Conservation (phyloP, 2,329 filamentous ascomycete species). For the Fusarium nanum region DNA sequence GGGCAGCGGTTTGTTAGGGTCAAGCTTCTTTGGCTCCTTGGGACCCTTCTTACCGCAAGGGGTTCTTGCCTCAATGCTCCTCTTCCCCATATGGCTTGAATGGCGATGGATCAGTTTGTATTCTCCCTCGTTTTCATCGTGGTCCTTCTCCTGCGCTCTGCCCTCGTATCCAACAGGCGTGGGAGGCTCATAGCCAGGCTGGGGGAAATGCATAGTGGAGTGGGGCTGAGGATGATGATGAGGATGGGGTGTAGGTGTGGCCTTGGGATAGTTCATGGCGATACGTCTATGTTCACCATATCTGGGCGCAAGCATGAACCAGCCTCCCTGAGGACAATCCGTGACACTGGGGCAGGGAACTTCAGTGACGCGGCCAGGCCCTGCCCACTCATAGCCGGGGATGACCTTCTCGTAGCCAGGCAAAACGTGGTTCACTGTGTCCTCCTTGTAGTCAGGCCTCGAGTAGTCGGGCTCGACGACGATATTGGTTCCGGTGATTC, state of each 20-base stretch:
- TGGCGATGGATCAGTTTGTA: neutral
- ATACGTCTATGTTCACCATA: neutral
- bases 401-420: conserved; percentile 8
- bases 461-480: neutral
- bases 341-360: neutral
- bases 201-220: neutral
- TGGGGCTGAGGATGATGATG: neutral
- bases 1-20: conserved; percentile 7
- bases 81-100: neutral
- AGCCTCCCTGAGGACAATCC: neutral
- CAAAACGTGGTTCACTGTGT: neutral
- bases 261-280: conserved; percentile 1
- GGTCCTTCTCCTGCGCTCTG: neutral
- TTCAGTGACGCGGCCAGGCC: neutral
- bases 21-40: neutral
- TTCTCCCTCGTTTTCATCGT: neutral
- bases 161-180: neutral
- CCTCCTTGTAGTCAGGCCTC: neutral
- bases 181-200: neutral
- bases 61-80: neutral
- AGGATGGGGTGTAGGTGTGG: neutral
- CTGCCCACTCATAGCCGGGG: conserved; percentile 5
- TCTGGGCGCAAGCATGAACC: neutral
- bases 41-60: neutral
- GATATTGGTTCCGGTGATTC: neutral